Percentiles rank a stretch among this genome's conserved stretches.
phyloP scores from a whole-genome alignment of 495 filamentous ascomycete genomes.

The Annulohypoxylon nitens region DNA sequence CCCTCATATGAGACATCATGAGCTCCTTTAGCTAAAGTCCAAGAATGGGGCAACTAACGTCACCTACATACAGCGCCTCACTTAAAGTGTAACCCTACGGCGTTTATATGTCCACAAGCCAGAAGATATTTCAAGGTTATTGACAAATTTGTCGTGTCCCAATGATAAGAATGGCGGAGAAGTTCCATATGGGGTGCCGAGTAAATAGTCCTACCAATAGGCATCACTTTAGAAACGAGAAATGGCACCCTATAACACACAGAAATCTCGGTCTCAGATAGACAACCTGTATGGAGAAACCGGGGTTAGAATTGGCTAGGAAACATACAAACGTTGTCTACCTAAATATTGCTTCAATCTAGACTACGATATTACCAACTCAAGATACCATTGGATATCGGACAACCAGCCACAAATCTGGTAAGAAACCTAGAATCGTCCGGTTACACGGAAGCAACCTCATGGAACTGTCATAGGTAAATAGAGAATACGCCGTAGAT shows the following conservation, averaged over 20 bases:
- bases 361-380: background rate
- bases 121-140: background rate
- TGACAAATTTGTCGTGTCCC: background rate
- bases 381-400: background rate
- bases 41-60: background rate
- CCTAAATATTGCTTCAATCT: background rate
- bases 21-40: background rate
- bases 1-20: background rate
- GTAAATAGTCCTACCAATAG: background rate
- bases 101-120: background rate
- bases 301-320: background rate
- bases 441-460: slow-evolving; percentile 4
- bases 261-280: slow-evolving; percentile 2
- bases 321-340: background rate
- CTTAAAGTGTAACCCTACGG: background rate
- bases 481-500: background rate
- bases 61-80: slow-evolving; percentile 1
- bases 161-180: background rate
- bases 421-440: background rate
- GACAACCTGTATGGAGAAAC: background rate
- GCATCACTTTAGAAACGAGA: background rate
- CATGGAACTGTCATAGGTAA: background rate
- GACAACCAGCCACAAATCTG: background rate
- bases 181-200: background rate
- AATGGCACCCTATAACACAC: background rate